Conservation (phyloP, 1,284 basidiomycete genomes). For the Heterobasidion annosum region DNA sequence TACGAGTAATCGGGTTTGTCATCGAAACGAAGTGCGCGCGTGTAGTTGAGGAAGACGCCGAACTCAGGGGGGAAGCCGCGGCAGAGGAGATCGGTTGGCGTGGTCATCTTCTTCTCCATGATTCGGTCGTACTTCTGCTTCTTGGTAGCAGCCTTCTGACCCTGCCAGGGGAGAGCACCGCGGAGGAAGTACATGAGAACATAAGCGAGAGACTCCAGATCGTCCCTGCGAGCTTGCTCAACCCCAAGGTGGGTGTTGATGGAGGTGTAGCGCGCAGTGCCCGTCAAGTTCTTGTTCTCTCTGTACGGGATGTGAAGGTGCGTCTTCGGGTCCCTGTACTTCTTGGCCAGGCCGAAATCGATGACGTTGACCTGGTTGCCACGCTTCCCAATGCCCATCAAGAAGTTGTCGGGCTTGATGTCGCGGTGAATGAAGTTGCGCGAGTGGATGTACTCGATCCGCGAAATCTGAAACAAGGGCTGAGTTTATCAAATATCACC, state of each 20-base stretch:
- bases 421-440: constrained; percentile 99
- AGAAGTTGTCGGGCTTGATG: constrained; percentile 99
- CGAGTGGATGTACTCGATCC: constrained; percentile 98
- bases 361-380: constrained; percentile 99
- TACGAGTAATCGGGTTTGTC: constrained; percentile 99
- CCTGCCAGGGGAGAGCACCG: constrained; percentile 95
- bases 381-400: constrained; percentile 99
- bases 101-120: constrained; percentile 99
- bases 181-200: constrained; percentile 99
- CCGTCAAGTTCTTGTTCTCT: constrained; percentile 99
- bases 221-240: constrained; percentile 93
- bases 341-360: constrained; percentile 99
- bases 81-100: constrained; percentile 91
- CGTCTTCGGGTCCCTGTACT: constrained; percentile 99
- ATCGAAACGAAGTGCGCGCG: constrained; percentile 92
- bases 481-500: constrained; percentile 6
- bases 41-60: constrained; percentile 96
- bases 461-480: constrained; percentile 71
- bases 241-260: constrained; percentile 99
- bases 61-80: constrained; percentile 98
- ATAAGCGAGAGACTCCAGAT: constrained; percentile 93
- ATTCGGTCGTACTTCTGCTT: constrained; percentile 99
- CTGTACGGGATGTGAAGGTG: constrained; percentile 99
- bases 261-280: constrained; percentile 97
- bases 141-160: constrained; percentile 96